Base-by-base conservation (phyloP, 345 rosid genomes). In the Combretum micranthum region DNA sequence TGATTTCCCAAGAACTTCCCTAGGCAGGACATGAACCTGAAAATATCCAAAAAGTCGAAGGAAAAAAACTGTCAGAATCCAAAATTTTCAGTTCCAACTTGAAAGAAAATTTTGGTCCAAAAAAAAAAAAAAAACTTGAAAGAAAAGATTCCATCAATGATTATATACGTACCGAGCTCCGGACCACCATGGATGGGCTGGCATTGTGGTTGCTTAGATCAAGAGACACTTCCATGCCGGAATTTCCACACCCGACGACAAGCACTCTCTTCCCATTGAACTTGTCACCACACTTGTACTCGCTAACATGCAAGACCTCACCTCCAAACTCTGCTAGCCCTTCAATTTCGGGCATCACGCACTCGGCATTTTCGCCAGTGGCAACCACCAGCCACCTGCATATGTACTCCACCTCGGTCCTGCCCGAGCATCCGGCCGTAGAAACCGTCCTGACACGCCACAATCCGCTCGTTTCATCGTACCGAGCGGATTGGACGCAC, bases 1-100 rank as follows among this genome's bases (percentile, higher is more conserved):
- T 0, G 92, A 85, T 65, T 69, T 80, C 18, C 92, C 88, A 56
- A 78, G 50, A 47, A 80, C 47, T 66, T 85, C 88, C 59, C 86
- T 82, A 1, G 88, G 92, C 64, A 85, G 55, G 21, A 85, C 84
- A 56, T 82, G 92, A 57, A 82, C 81, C 83, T 82, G 78, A 46
- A 46, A 46, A n/a, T 48, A 20, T 20, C 42, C 21, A 21, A 57
- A 9, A 49, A 47, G 45, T 44, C 61, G 18, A 56, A 19, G 19
- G 12, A 21, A 57, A 37, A 50, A 23, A 5, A 45, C 45, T 8
- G 6, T 15, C 3, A 44, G 61, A 57, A 57, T 56, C 21, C n/a
- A 42, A 39, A 32, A 25, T 54, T 44, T 39, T 44, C 57, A 37
- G 13, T 12, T 22, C 17, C 8, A 13, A 54, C 39, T 32, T 32